Conservation (phyloP, 805 yeast genomes). For the Lipomyces starkeyi region DNA sequence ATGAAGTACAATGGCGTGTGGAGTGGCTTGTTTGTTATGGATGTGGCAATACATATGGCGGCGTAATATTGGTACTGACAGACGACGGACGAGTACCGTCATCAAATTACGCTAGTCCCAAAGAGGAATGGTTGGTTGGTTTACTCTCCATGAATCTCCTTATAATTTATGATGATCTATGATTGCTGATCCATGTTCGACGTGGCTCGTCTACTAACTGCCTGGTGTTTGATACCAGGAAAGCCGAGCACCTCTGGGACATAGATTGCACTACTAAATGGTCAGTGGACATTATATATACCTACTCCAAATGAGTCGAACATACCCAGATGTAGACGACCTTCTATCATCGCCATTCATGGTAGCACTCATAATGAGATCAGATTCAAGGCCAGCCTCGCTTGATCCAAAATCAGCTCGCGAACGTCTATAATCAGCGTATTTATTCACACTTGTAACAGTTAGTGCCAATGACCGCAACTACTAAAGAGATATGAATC, state of each 20-base stretch:
- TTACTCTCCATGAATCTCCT: too few relatives aligned
- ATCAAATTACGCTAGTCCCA: too few relatives aligned
- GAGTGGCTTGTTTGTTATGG: too few relatives aligned
- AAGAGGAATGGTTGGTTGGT: too few relatives aligned
- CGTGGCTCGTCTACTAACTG: conserved; percentile 29
- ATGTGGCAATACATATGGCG: too few relatives aligned
- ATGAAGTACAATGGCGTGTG: too few relatives aligned
- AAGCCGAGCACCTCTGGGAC: conserved; percentile 33
- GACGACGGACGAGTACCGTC: too few relatives aligned
- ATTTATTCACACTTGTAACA: conserved; percentile 20
- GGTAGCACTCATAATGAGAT: neutral
- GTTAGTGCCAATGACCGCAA: neutral
- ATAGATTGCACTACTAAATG: neutral
- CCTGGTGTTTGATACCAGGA: conserved; percentile 39
- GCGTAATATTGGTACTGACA: too few relatives aligned
- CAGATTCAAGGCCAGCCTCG: conserved; percentile 1
- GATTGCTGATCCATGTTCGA: neutral
- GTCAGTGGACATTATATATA: neutral
- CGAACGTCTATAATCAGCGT: conserved; percentile 11
- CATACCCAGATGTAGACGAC: conserved; percentile 12
- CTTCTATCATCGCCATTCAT: conserved; percentile 8
- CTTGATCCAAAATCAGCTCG: conserved; percentile 1
- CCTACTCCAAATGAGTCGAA: neutral
- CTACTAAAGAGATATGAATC: neutral
- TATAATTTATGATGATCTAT: neutral